A percentile compares a stretch with the other conserved stretches of the same genome.
phyloP scores from a whole-genome alignment of 306 rosid species.

The Cicer pinnatifidum region DNA sequence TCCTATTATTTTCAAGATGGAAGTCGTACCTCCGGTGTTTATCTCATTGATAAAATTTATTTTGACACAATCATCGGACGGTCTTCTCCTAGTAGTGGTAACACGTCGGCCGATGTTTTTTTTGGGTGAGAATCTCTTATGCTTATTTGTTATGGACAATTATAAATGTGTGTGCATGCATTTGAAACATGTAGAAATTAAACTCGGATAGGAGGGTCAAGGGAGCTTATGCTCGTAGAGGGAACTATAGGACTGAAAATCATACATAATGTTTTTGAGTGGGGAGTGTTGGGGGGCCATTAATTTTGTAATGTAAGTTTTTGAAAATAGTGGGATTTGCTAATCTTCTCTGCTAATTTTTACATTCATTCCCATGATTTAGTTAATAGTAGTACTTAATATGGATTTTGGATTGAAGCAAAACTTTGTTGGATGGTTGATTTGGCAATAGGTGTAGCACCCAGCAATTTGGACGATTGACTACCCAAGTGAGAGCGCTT shows the following conservation, averaged over 20 bases:
- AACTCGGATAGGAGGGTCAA: too few relatives aligned
- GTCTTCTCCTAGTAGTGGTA: conserved; percentile 57
- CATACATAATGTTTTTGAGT: too few relatives aligned
- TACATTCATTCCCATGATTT: conserved; percentile 23
- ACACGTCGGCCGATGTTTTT: conserved; percentile 76
- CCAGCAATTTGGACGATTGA: conserved; percentile 77
- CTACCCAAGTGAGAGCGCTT: conserved; percentile 83
- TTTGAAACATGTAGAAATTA: too few relatives aligned
- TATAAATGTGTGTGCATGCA: conserved; percentile 14
- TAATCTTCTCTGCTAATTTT: conserved; percentile 23
- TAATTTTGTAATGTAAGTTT: too few relatives aligned
- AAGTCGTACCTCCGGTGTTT: conserved; percentile 88
- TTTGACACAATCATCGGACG: conserved; percentile 87
- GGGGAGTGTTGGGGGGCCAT: too few relatives aligned
- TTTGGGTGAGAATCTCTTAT: conserved; percentile 75
- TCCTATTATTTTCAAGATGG: conserved; percentile 85
- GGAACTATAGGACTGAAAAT: too few relatives aligned
- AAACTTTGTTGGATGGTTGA: conserved; percentile 42
- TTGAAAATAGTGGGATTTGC: not conserved
- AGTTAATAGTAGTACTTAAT: conserved; percentile 12
- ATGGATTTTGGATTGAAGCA: conserved; percentile 41
- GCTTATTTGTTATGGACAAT: conserved; percentile 1
- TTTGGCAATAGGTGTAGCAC: conserved; percentile 85
- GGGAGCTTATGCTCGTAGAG: too few relatives aligned
- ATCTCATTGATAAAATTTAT: conserved; percentile 71